Conservation (phyloP, 345 rosid species). For the Acer campestre region DNA sequence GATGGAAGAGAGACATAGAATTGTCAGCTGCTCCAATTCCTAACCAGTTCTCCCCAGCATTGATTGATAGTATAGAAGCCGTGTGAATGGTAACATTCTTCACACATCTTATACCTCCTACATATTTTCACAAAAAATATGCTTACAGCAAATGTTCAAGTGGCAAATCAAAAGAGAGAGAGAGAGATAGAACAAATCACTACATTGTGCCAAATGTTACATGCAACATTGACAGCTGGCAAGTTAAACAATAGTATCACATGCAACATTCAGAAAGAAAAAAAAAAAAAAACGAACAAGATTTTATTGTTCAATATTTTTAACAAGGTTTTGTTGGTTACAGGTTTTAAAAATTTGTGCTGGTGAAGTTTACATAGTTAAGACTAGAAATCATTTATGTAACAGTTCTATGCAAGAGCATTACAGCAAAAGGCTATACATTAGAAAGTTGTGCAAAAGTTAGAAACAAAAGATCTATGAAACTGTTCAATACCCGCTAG, state of each 20-base stretch:
- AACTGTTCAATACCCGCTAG: neutral
- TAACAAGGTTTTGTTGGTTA: neutral
- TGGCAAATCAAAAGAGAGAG: no score
- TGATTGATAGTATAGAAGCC: slow-evolving; percentile 79
- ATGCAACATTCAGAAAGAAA: neutral
- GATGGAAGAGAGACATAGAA: slow-evolving; percentile 97
- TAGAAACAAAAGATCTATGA: neutral
- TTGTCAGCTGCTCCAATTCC: slow-evolving; percentile 99
- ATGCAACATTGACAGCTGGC: neutral
- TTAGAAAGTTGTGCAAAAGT: neutral
- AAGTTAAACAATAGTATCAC: neutral
- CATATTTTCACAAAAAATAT: slow-evolving; percentile 6
- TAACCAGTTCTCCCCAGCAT: slow-evolving; percentile 93
- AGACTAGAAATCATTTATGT: neutral
- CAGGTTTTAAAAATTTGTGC: neutral
- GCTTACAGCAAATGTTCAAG: neutral
- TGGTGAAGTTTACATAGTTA: neutral
- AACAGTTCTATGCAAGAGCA: neutral
- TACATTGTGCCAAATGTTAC: neutral
- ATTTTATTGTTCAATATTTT: neutral
- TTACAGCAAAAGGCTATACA: neutral
- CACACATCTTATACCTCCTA: slow-evolving; percentile 84
- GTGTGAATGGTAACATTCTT: slow-evolving; percentile 89
- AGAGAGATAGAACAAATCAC: neutral
- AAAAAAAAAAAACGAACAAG: neutral